Evolutionary conservation across 306 rosid species (phyloP), one percentile per base, ranked within the genome.

Genomic region (Cucurbita moschata): DNA sequence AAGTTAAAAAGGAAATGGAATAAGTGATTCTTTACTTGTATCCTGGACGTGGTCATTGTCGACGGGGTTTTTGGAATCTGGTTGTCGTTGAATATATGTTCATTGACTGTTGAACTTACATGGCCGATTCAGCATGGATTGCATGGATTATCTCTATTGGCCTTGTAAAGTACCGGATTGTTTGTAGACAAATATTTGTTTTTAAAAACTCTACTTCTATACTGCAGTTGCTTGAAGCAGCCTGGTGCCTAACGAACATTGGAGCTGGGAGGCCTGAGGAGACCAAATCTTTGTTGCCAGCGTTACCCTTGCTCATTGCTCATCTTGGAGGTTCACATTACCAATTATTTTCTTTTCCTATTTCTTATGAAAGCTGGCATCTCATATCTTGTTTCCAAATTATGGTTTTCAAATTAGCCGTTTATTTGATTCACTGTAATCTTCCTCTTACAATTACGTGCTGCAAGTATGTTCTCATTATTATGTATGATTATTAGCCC

Each of bases 221-320:
- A 79, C 78, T 86, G 85, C 85, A 94, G 97, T 88, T 91, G 87
- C 96, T 89, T 62, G 99, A 94, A 89, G 97, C 97, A 15, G 96
- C 99, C 78, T 94, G 99, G 99, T 91, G 97, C 83, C 93, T 94
- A 50, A 94, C 97, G 67, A 91, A 94, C 82, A 88, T 94, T 82
- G 99, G 92, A 67, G 97, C 99, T n/a, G 99, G 96, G 75, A 86
- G 86, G 69, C 99, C 91, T 3, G 96, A 94, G 71, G 96, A 94
- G 80, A 91, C 99, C 58, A 86, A 87, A 82, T 92, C 96, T 65
- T 81, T 94, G 85, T 83, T 94, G 82, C 95, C 99, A 21, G 88
- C 96, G 57, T 83, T 89, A 72, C 99, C 96, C 16, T 83, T 89
- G 83, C 96, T 94, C 79, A 83, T 94, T 86, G 92, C 96, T 84